A percentile compares a stretch with the other conserved stretches of the same genome.
phyloP scores from a whole-genome alignment of 2,329 filamentous ascomycete species.

The Sordariomycetes sp. region DNA sequence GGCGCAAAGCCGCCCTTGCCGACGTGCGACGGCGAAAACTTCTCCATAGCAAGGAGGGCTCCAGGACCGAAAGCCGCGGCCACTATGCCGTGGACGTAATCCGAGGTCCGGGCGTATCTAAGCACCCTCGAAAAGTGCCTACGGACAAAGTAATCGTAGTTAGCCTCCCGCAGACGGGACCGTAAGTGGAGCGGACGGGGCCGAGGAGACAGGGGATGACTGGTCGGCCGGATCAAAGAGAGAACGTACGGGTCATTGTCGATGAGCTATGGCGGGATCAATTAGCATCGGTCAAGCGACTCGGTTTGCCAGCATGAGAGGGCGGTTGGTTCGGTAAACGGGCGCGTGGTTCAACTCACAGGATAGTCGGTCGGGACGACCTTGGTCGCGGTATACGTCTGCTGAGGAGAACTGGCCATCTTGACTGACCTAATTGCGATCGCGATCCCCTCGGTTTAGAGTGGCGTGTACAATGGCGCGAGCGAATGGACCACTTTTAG shows the following conservation, averaged over 20 bases:
- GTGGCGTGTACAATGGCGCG: background rate
- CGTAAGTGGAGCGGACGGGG: background rate
- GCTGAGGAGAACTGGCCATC: conserved; percentile 4
- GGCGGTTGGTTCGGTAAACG: background rate
- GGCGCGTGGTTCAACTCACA: conserved; percentile 40
- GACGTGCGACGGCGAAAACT: conserved; percentile 70
- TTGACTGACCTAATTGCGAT: background rate
- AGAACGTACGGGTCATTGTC: conserved; percentile 87
- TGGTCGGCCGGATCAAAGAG: background rate
- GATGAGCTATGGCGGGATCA: conserved; percentile 66
- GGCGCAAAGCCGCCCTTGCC: conserved; percentile 71
- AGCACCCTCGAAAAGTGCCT: conserved; percentile 89
- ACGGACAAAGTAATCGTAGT: conserved; percentile 9
- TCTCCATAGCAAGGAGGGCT: conserved; percentile 68
- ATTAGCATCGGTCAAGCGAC: conserved; percentile 9
- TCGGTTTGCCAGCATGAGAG: too few species aligned
- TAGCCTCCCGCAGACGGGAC: background rate
- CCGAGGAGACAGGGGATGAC: background rate
- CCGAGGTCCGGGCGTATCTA: conserved; percentile 70
- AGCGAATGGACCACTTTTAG: background rate
- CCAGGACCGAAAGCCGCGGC: conserved; percentile 61
- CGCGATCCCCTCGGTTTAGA: background rate
- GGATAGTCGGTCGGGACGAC: conserved; percentile 73
- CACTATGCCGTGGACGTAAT: conserved; percentile 61
- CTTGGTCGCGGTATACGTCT: conserved; percentile 40